A percentile compares a stretch with the other conserved stretches of the same genome.
phyloP scores from a whole-genome alignment of 164 flowering plant species.

The Magnolia sinica region DNA sequence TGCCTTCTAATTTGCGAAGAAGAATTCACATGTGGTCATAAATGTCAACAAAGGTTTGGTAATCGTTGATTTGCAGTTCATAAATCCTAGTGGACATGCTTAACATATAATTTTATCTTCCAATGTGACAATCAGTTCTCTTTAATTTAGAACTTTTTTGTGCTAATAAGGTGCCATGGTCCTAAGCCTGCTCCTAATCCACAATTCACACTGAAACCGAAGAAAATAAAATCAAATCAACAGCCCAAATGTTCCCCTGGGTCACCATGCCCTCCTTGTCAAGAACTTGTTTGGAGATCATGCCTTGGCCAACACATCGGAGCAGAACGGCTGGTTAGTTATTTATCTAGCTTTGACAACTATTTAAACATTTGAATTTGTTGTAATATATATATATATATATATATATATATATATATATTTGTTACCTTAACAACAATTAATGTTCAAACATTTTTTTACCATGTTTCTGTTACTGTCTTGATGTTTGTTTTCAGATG shows the following conservation, averaged over 20 bases:
- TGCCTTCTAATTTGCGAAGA: slow-evolving; percentile 74
- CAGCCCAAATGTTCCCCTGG: slow-evolving; percentile 62
- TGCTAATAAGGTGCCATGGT: slow-evolving; percentile 74
- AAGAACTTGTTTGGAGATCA: slow-evolving; percentile 77
- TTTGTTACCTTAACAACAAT: too few species aligned
- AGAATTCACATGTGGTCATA: slow-evolving; percentile 74
- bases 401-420: too few species aligned
- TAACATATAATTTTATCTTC: not conserved
- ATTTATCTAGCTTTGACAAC: not conserved
- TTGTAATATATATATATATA: too few species aligned
- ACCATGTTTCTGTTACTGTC: not conserved
- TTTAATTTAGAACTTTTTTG: slow-evolving; percentile 4
- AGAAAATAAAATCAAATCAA: slow-evolving; percentile 58
- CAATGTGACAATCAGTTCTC: not conserved
- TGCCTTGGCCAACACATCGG: slow-evolving; percentile 84
- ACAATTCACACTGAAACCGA: slow-evolving; percentile 81
- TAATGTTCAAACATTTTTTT: too few species aligned
- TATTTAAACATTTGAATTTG: slow-evolving; percentile 1
- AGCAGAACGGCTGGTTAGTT: slow-evolving; percentile 76
- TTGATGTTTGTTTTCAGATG: slow-evolving; percentile 49
- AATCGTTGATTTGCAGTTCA: slow-evolving; percentile 5
- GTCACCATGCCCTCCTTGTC: slow-evolving; percentile 79
- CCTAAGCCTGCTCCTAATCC: slow-evolving; percentile 84
- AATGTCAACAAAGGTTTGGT: slow-evolving; percentile 69
- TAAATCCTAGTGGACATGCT: not conserved